Base-by-base conservation (phyloP, 768 basidiomycete genomes). In the Grammothele lineata region DNA sequence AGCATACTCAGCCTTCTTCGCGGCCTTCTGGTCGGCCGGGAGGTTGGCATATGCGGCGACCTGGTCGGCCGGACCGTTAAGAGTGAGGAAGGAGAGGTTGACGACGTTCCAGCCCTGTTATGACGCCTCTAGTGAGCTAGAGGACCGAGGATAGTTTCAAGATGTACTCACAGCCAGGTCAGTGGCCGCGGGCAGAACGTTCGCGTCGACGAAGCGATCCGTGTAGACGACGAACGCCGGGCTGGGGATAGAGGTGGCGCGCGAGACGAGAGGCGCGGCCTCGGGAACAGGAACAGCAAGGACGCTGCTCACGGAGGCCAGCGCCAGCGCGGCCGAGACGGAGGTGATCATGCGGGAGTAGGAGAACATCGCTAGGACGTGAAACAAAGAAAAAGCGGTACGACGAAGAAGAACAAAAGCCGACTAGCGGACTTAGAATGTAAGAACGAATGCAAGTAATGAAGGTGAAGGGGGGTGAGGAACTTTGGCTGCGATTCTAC, bases 1-100 rank as follows among this genome's bases (percentile, higher is more conserved):
- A n/a, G 48, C 46, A 50, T 61, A 61, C 19, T 56, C 48, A 7
- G 45, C 12, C 43, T 58, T 58, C 41, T 57, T 45, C 12, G 57
- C 47, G 3, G 44, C 43, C 14, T 55, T 52, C 26, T 47, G 26
- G 33, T 36, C 38, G 34, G 41, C 36, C 23, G 22, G n/a, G 23
- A 51, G 45, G 10, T 33, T 18, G 12, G 34, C 40, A 40, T 35
- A 51, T 5, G 45, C 50, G 21, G n/a, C 26, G 2, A 45, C 50
- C 18, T 51, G 50, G 37, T 51, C 50, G 11, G 41, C 36, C 17
- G 50, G 30, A 19, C 50, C 50, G 15, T 36, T 43, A 37, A 45
- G 25, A 3, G 46, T 37, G 11, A 51, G 50, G 50, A 51, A 51
- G 2, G 50, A 51, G 17, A 51, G 41, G 15, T 32, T 43, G 22